These are phyloP conservation scores for Scheffersomyces lignosus DNA, from an alignment of 805 yeast genomes.

Conservation along the genomic window DNA sequence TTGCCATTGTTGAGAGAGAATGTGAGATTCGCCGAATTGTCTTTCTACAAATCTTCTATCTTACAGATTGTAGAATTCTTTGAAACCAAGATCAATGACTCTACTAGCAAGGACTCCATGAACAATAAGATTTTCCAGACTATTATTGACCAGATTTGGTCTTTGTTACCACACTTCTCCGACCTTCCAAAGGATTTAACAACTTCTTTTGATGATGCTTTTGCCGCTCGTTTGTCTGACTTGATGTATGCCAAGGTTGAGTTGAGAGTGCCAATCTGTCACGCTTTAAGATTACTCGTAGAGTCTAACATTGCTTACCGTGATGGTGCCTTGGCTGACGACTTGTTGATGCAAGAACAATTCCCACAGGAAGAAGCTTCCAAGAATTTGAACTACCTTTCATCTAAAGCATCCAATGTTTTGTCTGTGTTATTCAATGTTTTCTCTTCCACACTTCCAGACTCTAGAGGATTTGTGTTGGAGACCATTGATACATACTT, in stretches of 20 bases:
- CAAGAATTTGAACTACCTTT: slow-evolving; percentile 59
- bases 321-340: slow-evolving; percentile 57
- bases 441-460: slow-evolving; percentile 84
- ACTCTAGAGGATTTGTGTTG: slow-evolving; percentile 77
- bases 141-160: slow-evolving; percentile 89
- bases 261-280: slow-evolving; percentile 79
- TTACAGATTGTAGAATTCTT: slow-evolving; percentile 65
- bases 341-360: slow-evolving; percentile 56
- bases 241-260: slow-evolving; percentile 72
- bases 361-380: slow-evolving; percentile 59
- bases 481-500: slow-evolving; percentile 85
- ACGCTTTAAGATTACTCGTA: slow-evolving; percentile 73
- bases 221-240: slow-evolving; percentile 76
- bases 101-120: slow-evolving; percentile 55
- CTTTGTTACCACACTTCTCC: slow-evolving; percentile 83
- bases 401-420: slow-evolving; percentile 68
- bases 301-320: slow-evolving; percentile 70
- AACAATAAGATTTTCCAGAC: slow-evolving; percentile 81
- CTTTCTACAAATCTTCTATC: slow-evolving; percentile 60
- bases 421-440: slow-evolving; percentile 89
- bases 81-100: slow-evolving; percentile 43
- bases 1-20: slow-evolving; percentile 88
- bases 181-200: slow-evolving; percentile 78
- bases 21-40: slow-evolving; percentile 67
- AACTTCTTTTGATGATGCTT: slow-evolving; percentile 64